These are phyloP conservation scores for Schwanniomyces vanrijiae DNA, from an alignment of 805 yeast species.

Conservation along the genomic window DNA sequence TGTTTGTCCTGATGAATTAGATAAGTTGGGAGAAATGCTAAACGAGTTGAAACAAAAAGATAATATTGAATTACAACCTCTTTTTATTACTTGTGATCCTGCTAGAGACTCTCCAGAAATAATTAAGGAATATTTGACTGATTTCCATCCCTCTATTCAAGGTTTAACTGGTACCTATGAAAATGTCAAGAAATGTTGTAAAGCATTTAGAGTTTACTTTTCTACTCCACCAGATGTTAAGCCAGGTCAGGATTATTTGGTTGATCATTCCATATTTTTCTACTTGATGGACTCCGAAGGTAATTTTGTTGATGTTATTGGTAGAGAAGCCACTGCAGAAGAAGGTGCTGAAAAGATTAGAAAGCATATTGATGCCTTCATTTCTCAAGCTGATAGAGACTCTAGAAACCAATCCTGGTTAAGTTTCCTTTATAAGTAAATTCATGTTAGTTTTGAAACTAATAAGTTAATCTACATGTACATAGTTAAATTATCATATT, in stretches of 20 bases:
- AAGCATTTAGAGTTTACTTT: conserved; percentile 89
- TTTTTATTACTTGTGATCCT: conserved; percentile 96
- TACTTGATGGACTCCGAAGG: conserved; percentile 99
- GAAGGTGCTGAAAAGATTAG: conserved; percentile 77
- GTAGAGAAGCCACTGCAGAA: conserved; percentile 81
- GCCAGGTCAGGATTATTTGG: conserved; percentile 94
- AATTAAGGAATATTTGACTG: conserved; percentile 75
- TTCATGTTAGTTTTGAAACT: not conserved
- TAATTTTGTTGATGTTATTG: conserved; percentile 88
- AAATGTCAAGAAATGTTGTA: conserved; percentile 80
- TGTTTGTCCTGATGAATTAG: conserved; percentile 97
- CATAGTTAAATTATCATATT: not conserved
- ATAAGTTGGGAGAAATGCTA: conserved; percentile 77
- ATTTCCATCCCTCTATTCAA: conserved; percentile 85
- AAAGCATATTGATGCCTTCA: conserved; percentile 71
- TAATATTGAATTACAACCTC: conserved; percentile 69
- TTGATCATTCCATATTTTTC: conserved; percentile 96
- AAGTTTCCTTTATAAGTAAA: conserved; percentile 54
- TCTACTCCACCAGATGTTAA: conserved; percentile 95
- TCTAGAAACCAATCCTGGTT: conserved; percentile 61
- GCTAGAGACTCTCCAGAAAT: conserved; percentile 90
- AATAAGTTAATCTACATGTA: not conserved
- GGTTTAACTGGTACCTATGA: conserved; percentile 94
- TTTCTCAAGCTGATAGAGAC: conserved; percentile 71
- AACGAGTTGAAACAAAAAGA: conserved; percentile 55